Conservation (phyloP, 2,329 filamentous ascomycete genomes). For the Pseudogymnoascus sp. region DNA sequence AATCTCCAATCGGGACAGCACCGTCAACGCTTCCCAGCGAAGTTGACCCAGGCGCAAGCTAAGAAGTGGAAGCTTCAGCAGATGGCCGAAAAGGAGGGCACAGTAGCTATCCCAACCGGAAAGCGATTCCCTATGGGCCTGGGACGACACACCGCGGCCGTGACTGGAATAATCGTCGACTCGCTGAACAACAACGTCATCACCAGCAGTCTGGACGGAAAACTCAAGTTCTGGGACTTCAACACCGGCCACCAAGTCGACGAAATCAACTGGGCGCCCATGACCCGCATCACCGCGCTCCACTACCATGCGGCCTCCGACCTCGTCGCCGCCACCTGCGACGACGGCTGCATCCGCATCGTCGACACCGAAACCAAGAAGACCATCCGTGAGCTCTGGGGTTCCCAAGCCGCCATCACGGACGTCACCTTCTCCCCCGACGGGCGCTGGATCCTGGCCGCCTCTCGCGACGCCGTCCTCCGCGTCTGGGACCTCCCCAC, state of each 20-base stretch:
- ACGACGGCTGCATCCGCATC: conserved; percentile 79
- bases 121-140: conserved; percentile 33
- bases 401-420: conserved; percentile 62
- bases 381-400: conserved; percentile 88
- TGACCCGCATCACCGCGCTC: conserved; percentile 66
- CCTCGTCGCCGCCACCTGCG: conserved; percentile 78
- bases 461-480: conserved; percentile 70
- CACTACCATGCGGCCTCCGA: conserved; percentile 78
- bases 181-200: conserved; percentile 79
- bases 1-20: conserved; percentile 91
- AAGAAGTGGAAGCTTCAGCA: conserved; percentile 64
- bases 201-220: conserved; percentile 83
- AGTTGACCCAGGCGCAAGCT: conserved; percentile 67
- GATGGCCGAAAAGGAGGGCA: conserved; percentile 30
- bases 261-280: conserved; percentile 75
- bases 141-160: conserved; percentile 69
- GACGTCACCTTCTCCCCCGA: conserved; percentile 87
- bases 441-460: conserved; percentile 86
- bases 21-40: conserved; percentile 78
- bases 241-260: conserved; percentile 69
- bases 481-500: conserved; percentile 94
- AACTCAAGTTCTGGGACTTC: conserved; percentile 97
- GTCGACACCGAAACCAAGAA: conserved; percentile 86
- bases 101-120: conserved; percentile 14
- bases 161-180: conserved; percentile 84